Evolutionary conservation across 2,329 filamentous ascomycete species (phyloP), one percentile per base, ranked within the genome.

Genomic region (Colletotrichum graminicola): DNA sequence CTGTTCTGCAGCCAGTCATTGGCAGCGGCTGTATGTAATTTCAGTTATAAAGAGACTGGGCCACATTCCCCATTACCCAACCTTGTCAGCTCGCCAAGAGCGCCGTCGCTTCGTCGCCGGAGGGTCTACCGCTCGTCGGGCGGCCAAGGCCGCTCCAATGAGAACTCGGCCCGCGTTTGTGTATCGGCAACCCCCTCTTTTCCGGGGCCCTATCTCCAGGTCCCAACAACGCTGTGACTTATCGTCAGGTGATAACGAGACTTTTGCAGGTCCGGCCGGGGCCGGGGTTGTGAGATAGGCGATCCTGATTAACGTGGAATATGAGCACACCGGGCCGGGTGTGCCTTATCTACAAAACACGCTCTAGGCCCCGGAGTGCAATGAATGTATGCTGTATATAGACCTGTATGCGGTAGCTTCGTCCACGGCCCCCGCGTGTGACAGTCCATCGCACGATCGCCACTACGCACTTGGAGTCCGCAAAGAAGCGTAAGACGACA

Each of bases 71-170:
- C 47, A 32, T 26, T 18, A 39, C n/a, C 21, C 10, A 14, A 51
- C 41, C 45, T 26, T 39, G 47, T 49, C 21, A 51, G 32, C 45
- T 51, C 34, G 23, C 59, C n/a, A 51, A 21, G 16, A 32, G 29
- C 43, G 32, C 43, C 29, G 32, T 62, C 45, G 10, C 59, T 39
- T 32, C 59, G 32, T 62, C 45, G 55, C 45, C 56, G 49, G 67
- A 62, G 55, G 55, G 39, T 32, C 45, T 32, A 62, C 62, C 67
- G 62, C 47, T 60, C 12, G 32, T 39, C 21, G 55, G 56, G 62
- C 36, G 67, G 62, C 55, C 59, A 39, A 56, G 57, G 26, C 68
- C 57, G 68, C 43, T 47, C 64, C 64, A 71, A 71, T 71, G 43
- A 59, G 64, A 60, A 23, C 49, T 29, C 43, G 49, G 47, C 43